Evolutionary conservation across 306 rosid genomes (phyloP), one percentile per base, ranked within the genome.

Genomic region (Sesbania bispinosa): DNA sequence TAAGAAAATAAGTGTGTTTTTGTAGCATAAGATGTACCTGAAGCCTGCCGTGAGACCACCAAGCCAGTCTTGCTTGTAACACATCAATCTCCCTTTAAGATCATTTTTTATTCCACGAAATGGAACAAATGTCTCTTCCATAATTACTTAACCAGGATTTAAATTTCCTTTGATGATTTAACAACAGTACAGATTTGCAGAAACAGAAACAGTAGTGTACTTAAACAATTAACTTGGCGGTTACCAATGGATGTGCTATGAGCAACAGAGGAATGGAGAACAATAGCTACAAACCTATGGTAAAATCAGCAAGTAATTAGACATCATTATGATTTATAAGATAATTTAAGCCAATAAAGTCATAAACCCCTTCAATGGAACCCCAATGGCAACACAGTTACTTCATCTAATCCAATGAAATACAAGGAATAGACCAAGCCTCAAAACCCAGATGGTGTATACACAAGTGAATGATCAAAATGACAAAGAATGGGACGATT

Each of bases 81-180:
- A 88, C 80, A 41, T 78, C 57, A 86, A 69, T 71, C 95, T 86
- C 73, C 83, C 77, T 36, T 48, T 76, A 73, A 88, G 67, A 74
- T 86, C 95, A 74, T 84, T 80, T 77, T 75, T 88, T 50, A 88
- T 88, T 62, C 95, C 91, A 0, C 89, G 80, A 76, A 88, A 82
- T 3, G 95, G 95, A 20, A 84, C 91, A 76, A 88, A 88, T 32
- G 86, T 86, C 83, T 86, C 92, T 71, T 89, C 89, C 92, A 89
- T 89, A 33, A 47, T 74, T 78, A 54, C 47, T 64, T 18, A 63
- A 58, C 19, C 39, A 30, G 52, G 53, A 45, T 4, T 45, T 50
- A 72, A n/a, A n/a, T n/a, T n/a, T n/a, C n/a, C n/a, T n/a, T n/a
- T 55, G 70, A n/a, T 77, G 59, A 26, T n/a, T n/a, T n/a, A 79